phyloP scores from a whole-genome alignment of 129 eudicot genomes.

The Silybum marianum region DNA sequence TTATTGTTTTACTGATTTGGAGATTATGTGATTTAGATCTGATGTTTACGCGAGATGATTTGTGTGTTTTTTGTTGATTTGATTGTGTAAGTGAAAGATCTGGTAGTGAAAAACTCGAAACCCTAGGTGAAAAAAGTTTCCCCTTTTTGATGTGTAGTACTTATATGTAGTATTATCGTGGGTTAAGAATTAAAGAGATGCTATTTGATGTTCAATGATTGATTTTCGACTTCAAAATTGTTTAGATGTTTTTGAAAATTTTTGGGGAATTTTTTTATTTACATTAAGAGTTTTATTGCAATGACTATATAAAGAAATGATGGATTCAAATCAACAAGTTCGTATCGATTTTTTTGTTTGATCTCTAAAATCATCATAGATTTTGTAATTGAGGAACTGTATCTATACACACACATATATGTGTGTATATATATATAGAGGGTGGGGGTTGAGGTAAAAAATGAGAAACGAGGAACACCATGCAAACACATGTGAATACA shows the following conservation, averaged over 20 bases:
- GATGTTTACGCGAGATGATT: background rate
- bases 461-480: too few species aligned
- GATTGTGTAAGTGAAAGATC: slow-evolving; percentile 28
- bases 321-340: slow-evolving; percentile 6
- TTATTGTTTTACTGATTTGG: slow-evolving; percentile 13
- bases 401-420: too few species aligned
- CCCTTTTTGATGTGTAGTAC: background rate
- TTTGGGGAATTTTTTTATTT: background rate
- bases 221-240: background rate
- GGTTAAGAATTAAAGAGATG: background rate
- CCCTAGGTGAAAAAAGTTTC: slow-evolving; percentile 28
- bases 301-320: background rate
- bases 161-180: background rate
- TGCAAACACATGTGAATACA: too few species aligned
- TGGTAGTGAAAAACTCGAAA: slow-evolving; percentile 28
- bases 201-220: background rate
- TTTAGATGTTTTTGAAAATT: slow-evolving; percentile 6
- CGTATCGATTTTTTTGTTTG: background rate
- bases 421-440: background rate
- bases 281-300: background rate
- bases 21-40: slow-evolving; percentile 35
- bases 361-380: background rate
- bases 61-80: slow-evolving; percentile 4
- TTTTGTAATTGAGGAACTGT: background rate
- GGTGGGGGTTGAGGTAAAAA: too few species aligned